Percentiles rank a stretch among this genome's conserved stretches.
phyloP scores from a whole-genome alignment of 768 basidiomycete species.

The Clitopilus hobsonii region DNA sequence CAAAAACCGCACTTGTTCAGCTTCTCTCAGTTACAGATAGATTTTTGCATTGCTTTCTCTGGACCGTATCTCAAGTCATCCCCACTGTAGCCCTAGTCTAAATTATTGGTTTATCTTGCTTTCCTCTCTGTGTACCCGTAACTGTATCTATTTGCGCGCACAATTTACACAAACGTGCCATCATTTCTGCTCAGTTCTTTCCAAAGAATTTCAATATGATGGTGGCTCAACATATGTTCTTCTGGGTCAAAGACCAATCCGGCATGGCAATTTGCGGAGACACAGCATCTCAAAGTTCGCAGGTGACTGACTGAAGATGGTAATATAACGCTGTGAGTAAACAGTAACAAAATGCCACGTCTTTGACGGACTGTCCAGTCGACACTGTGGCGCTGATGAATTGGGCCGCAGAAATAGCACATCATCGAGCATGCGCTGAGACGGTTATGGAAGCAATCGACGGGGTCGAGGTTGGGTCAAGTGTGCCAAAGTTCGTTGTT shows the following conservation, averaged over 20 bases:
- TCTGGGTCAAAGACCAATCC: too few relatives aligned
- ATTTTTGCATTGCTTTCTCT: not conserved
- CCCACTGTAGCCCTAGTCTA: conserved; percentile 11
- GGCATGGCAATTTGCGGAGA: not conserved
- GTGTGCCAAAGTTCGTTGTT: not conserved
- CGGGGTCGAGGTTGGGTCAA: not conserved
- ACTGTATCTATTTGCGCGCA: not conserved
- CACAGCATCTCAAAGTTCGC: not conserved
- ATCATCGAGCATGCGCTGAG: not conserved
- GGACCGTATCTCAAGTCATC: not conserved
- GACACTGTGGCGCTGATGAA: not conserved
- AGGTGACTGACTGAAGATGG: not conserved
- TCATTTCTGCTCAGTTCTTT: not conserved
- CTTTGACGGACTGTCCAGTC: not conserved
- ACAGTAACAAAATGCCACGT: not conserved
- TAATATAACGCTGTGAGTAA: not conserved
- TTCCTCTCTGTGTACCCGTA: not conserved
- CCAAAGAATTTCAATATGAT: not conserved
- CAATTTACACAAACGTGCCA: not conserved
- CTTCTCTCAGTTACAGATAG: not conserved
- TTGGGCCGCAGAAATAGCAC: not conserved
- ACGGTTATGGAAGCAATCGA: not conserved
- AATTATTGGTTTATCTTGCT: not conserved
- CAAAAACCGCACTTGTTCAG: too few relatives aligned
- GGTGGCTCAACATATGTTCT: not conserved